Base-by-base conservation (phyloP, 1,284 basidiomycete species). In the Naganishia liquefaciens region DNA sequence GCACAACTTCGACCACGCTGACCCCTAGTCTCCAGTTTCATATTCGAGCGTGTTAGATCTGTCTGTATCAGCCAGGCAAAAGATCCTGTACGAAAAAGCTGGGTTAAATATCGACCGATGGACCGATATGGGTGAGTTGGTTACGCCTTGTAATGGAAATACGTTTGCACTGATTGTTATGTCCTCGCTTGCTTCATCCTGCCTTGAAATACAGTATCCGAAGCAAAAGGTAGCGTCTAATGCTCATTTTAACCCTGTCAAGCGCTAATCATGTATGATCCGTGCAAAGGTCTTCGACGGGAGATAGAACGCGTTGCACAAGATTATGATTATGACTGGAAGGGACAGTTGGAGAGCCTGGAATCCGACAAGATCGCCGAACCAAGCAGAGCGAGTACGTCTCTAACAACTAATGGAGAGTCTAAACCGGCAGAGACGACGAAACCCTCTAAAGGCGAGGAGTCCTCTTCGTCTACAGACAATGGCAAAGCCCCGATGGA, bases 81-180 rank as follows among this genome's bases (percentile, higher is more conserved):
- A 84, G 55, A 79, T 81, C 13, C 74, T 87, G 40, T 88, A 88
- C 74, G 81, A 82, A 66, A 70, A 82, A 37, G 82, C 81, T n/a
- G 86, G 85, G 0, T 77, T 88, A 6, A 84, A 88, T 72, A 82
- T 87, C 25, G 86, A 87, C 39, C 75, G 74, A 17, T 88, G 85
- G 84, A 75, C 80, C 50, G 86, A 87, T 55, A 72, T 75, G 71
- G 74, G 73, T 74, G 13, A 64, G 73, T 64, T 1, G 1, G 51
- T 10, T 25, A 11, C 1, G 21, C 43, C 5, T 10, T 27, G n/a
- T 28, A 5, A 33, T 5, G 28, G 23, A 54, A 5, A 9, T 27
- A 21, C 11, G 15, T 27, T 39, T 13, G 15, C 46, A 42, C 39
- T 43, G 13, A 55, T 44, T 4, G 25, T 44, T 28, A 23, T 30